These are phyloP conservation scores for Thinopyrum elongatum DNA, from an alignment of 176 grass and related monocot species.

Conservation along the genomic window DNA sequence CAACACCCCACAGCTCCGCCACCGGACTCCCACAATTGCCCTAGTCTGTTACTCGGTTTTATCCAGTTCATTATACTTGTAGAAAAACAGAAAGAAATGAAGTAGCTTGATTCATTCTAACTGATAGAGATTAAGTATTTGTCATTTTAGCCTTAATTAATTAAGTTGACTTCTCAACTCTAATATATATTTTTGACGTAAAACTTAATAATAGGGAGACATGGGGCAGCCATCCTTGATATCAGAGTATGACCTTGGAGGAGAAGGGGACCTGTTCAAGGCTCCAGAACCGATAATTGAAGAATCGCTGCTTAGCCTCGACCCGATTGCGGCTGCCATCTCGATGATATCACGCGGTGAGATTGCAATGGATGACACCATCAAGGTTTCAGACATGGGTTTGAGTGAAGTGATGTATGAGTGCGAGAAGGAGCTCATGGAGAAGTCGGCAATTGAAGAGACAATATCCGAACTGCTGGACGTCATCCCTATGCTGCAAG, in stretches of 20 bases:
- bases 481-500: conserved; percentile 74
- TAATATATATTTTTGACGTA: no score
- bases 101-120: not conserved
- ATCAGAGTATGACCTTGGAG: no score
- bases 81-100: no score
- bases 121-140: not conserved
- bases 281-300: conserved; percentile 79
- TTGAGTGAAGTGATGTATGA: conserved; percentile 71
- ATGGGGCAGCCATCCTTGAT: no score
- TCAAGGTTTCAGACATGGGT: conserved; percentile 41
- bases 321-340: conserved; percentile 60
- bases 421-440: conserved; percentile 85
- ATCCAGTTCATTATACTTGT: no score
- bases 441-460: conserved; percentile 77
- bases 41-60: not conserved
- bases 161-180: not conserved
- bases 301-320: conserved; percentile 50
- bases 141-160: not conserved
- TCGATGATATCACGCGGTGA: conserved; percentile 60
- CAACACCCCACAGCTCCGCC: no score
- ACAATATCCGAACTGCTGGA: conserved; percentile 77
- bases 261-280: conserved; percentile 96
- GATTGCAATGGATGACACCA: conserved; percentile 53
- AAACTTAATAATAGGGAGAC: no score
- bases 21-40: no score